These are phyloP conservation scores for Chlorella sp. DNA, from an alignment of 139 green algal species.

Conservation along the genomic window DNA sequence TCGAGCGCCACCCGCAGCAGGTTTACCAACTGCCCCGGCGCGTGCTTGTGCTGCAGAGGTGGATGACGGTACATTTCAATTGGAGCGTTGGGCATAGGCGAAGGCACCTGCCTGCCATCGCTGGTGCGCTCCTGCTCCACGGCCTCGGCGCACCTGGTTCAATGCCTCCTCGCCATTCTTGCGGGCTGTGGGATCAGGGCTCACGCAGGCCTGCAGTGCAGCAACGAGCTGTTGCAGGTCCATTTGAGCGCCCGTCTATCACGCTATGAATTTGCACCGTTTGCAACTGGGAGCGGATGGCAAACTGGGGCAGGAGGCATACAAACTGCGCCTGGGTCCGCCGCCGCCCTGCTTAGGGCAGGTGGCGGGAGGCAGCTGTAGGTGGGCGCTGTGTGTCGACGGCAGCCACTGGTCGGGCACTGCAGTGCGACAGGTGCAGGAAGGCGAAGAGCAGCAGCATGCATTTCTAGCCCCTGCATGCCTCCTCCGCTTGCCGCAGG, in stretches of 20 bases:
- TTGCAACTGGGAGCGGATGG: neutral
- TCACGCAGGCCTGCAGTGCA: slow-evolving; percentile 65
- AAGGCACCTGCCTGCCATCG: neutral
- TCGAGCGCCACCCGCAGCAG: slow-evolving; percentile 86
- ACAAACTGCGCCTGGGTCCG: neutral
- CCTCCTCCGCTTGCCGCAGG: too few species aligned
- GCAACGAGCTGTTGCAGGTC: slow-evolving; percentile 62
- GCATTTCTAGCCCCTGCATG: too few species aligned
- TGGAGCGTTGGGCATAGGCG: neutral
- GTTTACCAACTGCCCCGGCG: slow-evolving; percentile 66
- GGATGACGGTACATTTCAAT: neutral
- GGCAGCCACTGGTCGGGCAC: too few species aligned
- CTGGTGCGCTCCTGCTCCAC: neutral
- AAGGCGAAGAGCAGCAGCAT: too few species aligned
- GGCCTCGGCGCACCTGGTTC: slow-evolving; percentile 57
- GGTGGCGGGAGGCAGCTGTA: neutral
- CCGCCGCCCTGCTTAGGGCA: neutral
- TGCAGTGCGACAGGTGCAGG: too few species aligned
- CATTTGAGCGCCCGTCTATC: slow-evolving; percentile 41
- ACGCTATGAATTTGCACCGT: neutral
- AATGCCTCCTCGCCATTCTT: slow-evolving; percentile 72
- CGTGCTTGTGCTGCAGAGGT: slow-evolving; percentile 62
- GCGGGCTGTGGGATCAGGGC: slow-evolving; percentile 55
- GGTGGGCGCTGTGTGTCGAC: too few species aligned
- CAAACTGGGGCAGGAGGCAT: neutral